These are phyloP conservation scores for Diplodia corticola DNA, from an alignment of 2,329 filamentous ascomycete genomes.

Conservation along the genomic window DNA sequence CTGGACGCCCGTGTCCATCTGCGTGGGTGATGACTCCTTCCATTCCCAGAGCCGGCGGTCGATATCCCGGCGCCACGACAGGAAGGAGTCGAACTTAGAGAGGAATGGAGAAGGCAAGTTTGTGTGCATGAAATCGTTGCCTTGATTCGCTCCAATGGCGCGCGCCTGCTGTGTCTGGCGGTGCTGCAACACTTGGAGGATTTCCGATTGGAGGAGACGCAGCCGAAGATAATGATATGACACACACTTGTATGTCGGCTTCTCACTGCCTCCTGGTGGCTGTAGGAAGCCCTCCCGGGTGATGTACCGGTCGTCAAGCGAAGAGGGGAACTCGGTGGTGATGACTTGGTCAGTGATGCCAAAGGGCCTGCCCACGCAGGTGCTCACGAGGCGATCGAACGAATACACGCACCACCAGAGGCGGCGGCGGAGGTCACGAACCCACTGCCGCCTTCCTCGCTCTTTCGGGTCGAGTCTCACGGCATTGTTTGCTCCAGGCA, in stretches of 20 bases:
- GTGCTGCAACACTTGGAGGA: slow-evolving; percentile 88
- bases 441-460: slow-evolving; percentile 73
- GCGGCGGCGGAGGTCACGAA: slow-evolving; percentile 79
- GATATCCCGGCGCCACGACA: slow-evolving; percentile 84
- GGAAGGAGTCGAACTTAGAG: slow-evolving; percentile 78
- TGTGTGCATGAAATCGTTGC: slow-evolving; percentile 74
- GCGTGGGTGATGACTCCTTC: slow-evolving; percentile 79
- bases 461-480: slow-evolving; percentile 53
- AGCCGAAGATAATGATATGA: slow-evolving; percentile 91
- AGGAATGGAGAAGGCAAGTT: slow-evolving; percentile 83
- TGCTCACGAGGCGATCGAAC: slow-evolving; percentile 90
- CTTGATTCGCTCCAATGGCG: slow-evolving; percentile 61
- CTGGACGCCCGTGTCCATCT: slow-evolving; percentile 77
- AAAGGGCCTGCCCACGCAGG: slow-evolving; percentile 89
- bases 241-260: slow-evolving; percentile 85
- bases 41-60: slow-evolving; percentile 80
- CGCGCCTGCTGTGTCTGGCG: slow-evolving; percentile 82
- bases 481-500: slow-evolving; percentile 9
- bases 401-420: slow-evolving; percentile 98
- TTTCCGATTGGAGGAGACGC: slow-evolving; percentile 87
- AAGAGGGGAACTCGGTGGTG: slow-evolving; percentile 89
- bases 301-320: slow-evolving; percentile 85
- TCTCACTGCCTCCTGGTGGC: slow-evolving; percentile 56
- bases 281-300: slow-evolving; percentile 73
- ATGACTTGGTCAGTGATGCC: slow-evolving; percentile 96